A percentile compares a stretch with the other conserved stretches of the same genome.
phyloP scores from a whole-genome alignment of 1,139 yeast species.

The Chernovozyma aurita region DNA sequence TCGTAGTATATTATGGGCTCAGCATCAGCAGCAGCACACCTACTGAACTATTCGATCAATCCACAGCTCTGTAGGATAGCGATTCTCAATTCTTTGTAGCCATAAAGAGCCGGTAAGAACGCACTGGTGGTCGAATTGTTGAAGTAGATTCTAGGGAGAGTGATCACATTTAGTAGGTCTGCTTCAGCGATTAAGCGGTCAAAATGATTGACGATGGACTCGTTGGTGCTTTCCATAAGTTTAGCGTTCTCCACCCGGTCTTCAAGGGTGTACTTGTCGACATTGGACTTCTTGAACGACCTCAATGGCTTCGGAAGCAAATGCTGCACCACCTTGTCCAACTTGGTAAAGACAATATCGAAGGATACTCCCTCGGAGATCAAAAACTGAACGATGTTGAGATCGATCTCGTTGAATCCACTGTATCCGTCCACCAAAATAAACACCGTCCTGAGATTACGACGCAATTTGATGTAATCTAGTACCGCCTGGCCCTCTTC shows the following conservation, averaged over 20 bases:
- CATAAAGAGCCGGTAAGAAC: constrained; percentile 21
- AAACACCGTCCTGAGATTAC: constrained; percentile 53
- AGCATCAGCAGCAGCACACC: constrained; percentile 23
- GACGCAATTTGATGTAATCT: constrained; percentile 54
- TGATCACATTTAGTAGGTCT: constrained; percentile 19
- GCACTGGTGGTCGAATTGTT: constrained; percentile 27
- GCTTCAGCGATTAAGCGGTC: constrained; percentile 17
- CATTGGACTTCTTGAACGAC: constrained; percentile 6
- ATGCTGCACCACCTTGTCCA: constrained; percentile 47
- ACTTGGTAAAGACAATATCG: constrained; percentile 73
- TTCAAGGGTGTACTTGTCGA: constrained; percentile 3
- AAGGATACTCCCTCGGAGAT: constrained; percentile 56
- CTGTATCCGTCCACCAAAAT: constrained; percentile 55
- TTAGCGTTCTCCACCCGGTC: constrained; percentile 9
- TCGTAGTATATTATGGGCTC: too few species aligned
- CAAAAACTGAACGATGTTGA: constrained; percentile 46
- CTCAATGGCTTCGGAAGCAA: constrained; percentile 7
- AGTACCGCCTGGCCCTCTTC: constrained; percentile 67
- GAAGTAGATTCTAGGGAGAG: constrained; percentile 31
- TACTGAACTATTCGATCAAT: constrained; percentile 8
- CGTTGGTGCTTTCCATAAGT: constrained; percentile 18
- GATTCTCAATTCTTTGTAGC: constrained; percentile 33
- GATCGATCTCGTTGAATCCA: constrained; percentile 59
- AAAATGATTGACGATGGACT: constrained; percentile 20
- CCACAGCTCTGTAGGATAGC: constrained; percentile 33